Evolutionary conservation across 768 basidiomycete species (phyloP).

Genomic region (Rhodocollybia butyracea): DNA sequence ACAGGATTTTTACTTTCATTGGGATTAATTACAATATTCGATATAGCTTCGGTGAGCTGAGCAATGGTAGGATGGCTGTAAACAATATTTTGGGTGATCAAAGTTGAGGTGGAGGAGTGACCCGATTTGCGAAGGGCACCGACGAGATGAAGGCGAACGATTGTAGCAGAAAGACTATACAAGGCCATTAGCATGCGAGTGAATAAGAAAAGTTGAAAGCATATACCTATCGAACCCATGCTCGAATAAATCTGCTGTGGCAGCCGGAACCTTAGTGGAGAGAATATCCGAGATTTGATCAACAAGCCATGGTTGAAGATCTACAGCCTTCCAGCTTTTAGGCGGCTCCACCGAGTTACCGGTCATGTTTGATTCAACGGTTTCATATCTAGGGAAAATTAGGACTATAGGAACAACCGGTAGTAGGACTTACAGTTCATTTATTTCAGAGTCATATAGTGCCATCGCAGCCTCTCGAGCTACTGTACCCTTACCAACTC

Average conservation of each 20-base stretch:
- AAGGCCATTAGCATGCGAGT: conserved; percentile 6
- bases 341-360: conserved; percentile 10
- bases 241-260: conserved; percentile 22
- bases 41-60: conserved; percentile 18
- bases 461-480: conserved; percentile 35
- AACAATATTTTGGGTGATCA: conserved; percentile 18
- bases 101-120: conserved; percentile 13
- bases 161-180: conserved; percentile 17
- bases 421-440: conserved; percentile 30
- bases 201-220: background rate
- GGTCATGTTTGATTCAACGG: background rate
- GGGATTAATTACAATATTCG: conserved; percentile 4
- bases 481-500: conserved; percentile 44
- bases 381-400: conserved; percentile 9
- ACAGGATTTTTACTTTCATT: conserved; percentile 15
- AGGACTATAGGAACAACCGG: conserved; percentile 15
- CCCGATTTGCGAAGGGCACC: conserved; percentile 24
- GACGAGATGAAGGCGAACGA: conserved; percentile 33
- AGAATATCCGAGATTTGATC: conserved; percentile 23
- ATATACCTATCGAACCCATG: conserved; percentile 24
- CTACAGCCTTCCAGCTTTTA: conserved; percentile 7
- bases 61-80: conserved; percentile 25
- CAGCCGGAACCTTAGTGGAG: conserved; percentile 15
- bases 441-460: conserved; percentile 38
- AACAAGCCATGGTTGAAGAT: conserved; percentile 16